phyloP scores from a whole-genome alignment of 2,329 filamentous ascomycete species.

The Microsporum canis region DNA sequence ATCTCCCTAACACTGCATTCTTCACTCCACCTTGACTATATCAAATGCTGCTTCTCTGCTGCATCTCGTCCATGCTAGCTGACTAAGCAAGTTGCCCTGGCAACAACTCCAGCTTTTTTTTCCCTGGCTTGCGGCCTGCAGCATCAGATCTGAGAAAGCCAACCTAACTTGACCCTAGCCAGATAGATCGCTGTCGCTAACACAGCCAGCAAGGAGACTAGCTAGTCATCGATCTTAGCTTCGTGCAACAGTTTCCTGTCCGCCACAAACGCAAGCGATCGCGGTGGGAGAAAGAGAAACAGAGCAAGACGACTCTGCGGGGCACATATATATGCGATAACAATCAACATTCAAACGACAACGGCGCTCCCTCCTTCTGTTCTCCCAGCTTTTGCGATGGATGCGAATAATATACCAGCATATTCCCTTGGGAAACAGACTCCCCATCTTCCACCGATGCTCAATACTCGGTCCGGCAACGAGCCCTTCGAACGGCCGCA shows the following conservation, averaged over 20 bases:
- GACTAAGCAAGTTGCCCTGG: conserved; percentile 3
- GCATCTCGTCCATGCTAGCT: neutral
- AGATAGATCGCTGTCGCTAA: conserved; percentile 2
- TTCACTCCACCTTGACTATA: too few relatives aligned
- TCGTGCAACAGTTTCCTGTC: neutral
- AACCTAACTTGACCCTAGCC: neutral
- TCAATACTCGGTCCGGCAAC: conserved; percentile 40
- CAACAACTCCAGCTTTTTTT: neutral
- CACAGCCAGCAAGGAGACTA: neutral
- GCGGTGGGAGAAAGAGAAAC: neutral
- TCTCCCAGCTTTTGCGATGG: conserved; percentile 19
- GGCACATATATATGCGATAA: neutral
- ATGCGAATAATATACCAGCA: conserved; percentile 26
- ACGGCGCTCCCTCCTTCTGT: neutral
- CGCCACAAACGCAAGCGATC: neutral
- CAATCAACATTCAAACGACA: neutral
- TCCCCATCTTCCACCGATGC: conserved; percentile 37
- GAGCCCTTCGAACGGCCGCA: conserved; percentile 37
- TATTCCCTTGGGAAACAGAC: conserved; percentile 27
- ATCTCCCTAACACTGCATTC: too few relatives aligned
- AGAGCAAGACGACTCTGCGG: neutral
- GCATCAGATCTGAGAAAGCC: neutral
- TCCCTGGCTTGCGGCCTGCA: neutral
- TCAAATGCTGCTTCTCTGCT: neutral
- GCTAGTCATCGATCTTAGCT: neutral